Base-by-base conservation (phyloP, 495 filamentous ascomycete genomes). In the Oidiodendron maius region DNA sequence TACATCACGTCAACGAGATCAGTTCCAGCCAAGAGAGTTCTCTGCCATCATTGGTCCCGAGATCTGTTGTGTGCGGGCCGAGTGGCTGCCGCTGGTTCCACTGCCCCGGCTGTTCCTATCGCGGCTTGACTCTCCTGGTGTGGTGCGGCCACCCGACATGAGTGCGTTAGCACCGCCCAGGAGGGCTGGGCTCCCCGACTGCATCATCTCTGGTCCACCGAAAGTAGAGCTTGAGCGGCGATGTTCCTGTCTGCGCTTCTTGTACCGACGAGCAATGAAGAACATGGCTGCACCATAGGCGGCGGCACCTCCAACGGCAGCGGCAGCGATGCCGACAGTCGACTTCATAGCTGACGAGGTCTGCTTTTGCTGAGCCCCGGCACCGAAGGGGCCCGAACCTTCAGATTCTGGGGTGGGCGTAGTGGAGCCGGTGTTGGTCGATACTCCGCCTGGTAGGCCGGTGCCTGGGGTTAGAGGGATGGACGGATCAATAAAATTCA, bases 281-380 rank as follows among this genome's bases (percentile, higher is more conserved):
- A 97, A 94, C 93, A 98, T 97, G 64, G 88, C 94, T n/a, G 87
- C 91, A 61, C 91, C 94, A 58, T 98, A 98, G n/a, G 83, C 86
- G 38, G 83, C 82, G 13, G 89, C 89, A 59, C 89, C 89, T 35
- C 75, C 80, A 24, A 89, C 79, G 44, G 87, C 84, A 57, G 84
- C 87, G 39, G 83, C 69, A 40, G 81, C 87, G 62, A 96, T 89
- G 54, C 84, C 89, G 40, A 88, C 85, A n/a, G 86, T 91, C 59
- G 84, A 86, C 46, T 80, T 79, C 43, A 77, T 78, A 42, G 89
- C 78, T 20, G 75, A 70, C 34, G 69, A 64, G 24, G 78, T 75
- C 40, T 52, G 60, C 53, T 68, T 58, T 47, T 30, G 15, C 11
- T 40, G 17, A 38, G 23, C 22, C 5, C 58, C 60, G 30, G 59